Evolutionary conservation across 2,329 filamentous ascomycete species (phyloP).

Genomic region (Penicillium thymicola): DNA sequence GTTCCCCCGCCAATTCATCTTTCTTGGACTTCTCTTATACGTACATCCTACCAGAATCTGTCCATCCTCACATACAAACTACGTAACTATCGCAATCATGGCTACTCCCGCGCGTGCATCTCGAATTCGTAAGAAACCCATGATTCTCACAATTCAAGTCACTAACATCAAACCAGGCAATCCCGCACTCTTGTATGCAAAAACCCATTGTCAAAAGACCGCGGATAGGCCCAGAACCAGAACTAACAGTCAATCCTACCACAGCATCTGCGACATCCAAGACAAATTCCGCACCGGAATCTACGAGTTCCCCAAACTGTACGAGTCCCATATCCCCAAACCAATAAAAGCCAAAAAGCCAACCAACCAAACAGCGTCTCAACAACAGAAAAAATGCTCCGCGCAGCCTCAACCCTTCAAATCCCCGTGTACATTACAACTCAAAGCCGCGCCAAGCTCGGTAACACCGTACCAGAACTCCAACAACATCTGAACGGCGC

Average conservation of each 20-base stretch:
- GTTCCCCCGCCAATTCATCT: neutral
- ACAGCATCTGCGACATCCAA: constrained; percentile 88
- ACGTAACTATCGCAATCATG: neutral
- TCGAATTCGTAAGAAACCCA: constrained; percentile 28
- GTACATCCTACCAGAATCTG: neutral
- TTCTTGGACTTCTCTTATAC: neutral
- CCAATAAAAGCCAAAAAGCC: neutral
- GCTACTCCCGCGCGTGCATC: constrained; percentile 11
- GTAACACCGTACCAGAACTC: constrained; percentile 75
- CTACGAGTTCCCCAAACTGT: constrained; percentile 80
- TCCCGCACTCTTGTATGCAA: constrained; percentile 47
- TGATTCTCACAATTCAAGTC: neutral
- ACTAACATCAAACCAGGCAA: constrained; percentile 35
- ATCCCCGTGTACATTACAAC: constrained; percentile 85
- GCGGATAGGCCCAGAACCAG: neutral
- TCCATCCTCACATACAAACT: neutral
- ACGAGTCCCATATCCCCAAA: constrained; percentile 26
- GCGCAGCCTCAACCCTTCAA: constrained; percentile 49
- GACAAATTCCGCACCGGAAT: constrained; percentile 84
- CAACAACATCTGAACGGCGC: constrained; percentile 43
- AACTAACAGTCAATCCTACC: neutral
- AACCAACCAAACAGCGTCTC: constrained; percentile 50
- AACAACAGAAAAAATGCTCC: constrained; percentile 67
- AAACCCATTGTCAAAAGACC: neutral
- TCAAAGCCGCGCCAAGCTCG: constrained; percentile 74